phyloP scores from a whole-genome alignment of 2,329 filamentous ascomycete genomes.

The Rhynchosporium secalis region DNA sequence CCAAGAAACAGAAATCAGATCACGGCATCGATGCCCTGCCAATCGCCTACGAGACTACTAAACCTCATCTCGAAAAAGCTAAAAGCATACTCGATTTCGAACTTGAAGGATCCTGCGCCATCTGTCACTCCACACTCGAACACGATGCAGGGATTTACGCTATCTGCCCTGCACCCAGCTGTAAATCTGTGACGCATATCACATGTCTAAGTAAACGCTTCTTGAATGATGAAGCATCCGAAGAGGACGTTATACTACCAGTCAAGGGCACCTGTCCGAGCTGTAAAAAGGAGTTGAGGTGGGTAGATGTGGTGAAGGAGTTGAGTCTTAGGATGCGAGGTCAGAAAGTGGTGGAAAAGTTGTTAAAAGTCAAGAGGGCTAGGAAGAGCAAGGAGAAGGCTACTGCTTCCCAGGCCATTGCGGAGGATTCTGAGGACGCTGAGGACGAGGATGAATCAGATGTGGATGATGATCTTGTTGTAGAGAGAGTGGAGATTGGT shows the following conservation, averaged over 20 bases:
- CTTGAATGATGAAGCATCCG: slow-evolving; percentile 43
- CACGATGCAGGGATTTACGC: slow-evolving; percentile 54
- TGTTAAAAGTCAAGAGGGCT: slow-evolving; percentile 54
- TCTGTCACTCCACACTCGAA: slow-evolving; percentile 51
- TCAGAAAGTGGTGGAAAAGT: slow-evolving; percentile 64
- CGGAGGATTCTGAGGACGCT: slow-evolving; percentile 25
- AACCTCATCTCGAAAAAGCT: slow-evolving; percentile 56
- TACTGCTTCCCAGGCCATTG: slow-evolving; percentile 23
- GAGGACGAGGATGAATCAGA: slow-evolving; percentile 18
- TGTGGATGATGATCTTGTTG: background rate
- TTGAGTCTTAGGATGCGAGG: slow-evolving; percentile 73
- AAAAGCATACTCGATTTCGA: slow-evolving; percentile 56
- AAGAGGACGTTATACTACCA: slow-evolving; percentile 58
- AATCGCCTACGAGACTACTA: slow-evolving; percentile 56
- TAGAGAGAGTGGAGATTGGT: slow-evolving; percentile 14
- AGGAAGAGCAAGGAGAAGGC: slow-evolving; percentile 21
- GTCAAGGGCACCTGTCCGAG: slow-evolving; percentile 67
- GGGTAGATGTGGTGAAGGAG: slow-evolving; percentile 81
- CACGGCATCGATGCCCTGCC: slow-evolving; percentile 55
- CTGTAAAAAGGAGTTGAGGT: slow-evolving; percentile 63
- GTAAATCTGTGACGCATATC: slow-evolving; percentile 59
- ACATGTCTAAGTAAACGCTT: slow-evolving; percentile 59
- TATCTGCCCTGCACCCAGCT: slow-evolving; percentile 55
- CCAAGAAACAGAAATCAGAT: slow-evolving; percentile 32
- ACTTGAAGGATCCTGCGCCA: slow-evolving; percentile 54